Conservation (phyloP, 129 eudicot species). For the Escallonia rubra region DNA sequence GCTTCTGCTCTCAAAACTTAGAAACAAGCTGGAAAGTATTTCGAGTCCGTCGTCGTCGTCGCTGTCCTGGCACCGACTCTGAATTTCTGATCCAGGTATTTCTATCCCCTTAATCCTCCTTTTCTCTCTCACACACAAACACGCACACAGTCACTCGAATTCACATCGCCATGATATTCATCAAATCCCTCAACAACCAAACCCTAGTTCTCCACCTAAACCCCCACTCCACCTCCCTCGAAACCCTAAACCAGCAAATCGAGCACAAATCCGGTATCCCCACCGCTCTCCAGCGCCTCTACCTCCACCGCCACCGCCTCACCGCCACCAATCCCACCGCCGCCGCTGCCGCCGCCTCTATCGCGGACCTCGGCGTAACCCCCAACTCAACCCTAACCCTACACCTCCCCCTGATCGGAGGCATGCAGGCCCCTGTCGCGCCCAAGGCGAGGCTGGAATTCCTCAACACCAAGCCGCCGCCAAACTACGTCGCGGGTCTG, state of each 20-base stretch:
- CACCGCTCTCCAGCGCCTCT: constrained; percentile 33
- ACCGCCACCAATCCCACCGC: constrained; percentile 3
- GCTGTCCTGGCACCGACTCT: too few species aligned
- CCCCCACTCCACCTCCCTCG: constrained; percentile 33
- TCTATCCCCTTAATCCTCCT: too few species aligned
- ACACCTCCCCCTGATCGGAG: constrained; percentile 45
- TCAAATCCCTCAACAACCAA: constrained; percentile 20
- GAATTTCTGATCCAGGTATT: too few species aligned
- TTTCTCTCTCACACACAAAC: not conserved
- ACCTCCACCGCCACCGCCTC: constrained; percentile 24
- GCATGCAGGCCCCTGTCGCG: constrained; percentile 78
- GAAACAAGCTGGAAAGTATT: too few species aligned
- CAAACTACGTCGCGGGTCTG: constrained; percentile 86
- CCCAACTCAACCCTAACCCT: constrained; percentile 37
- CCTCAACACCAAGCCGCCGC: constrained; percentile 73
- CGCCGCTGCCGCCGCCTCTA: not conserved
- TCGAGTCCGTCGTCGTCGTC: too few species aligned
- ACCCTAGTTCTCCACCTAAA: constrained; percentile 38
- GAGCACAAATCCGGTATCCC: constrained; percentile 28
- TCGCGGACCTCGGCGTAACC: constrained; percentile 31
- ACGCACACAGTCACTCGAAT: too few species aligned
- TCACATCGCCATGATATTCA: constrained; percentile 29
- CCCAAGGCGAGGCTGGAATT: constrained; percentile 59
- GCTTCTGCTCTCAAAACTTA: too few species aligned
- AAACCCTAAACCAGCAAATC: constrained; percentile 24